These are phyloP conservation scores for Miscanthus sacchariflorus DNA, from an alignment of 202 grass and related monocot genomes.

Conservation along the genomic window DNA sequence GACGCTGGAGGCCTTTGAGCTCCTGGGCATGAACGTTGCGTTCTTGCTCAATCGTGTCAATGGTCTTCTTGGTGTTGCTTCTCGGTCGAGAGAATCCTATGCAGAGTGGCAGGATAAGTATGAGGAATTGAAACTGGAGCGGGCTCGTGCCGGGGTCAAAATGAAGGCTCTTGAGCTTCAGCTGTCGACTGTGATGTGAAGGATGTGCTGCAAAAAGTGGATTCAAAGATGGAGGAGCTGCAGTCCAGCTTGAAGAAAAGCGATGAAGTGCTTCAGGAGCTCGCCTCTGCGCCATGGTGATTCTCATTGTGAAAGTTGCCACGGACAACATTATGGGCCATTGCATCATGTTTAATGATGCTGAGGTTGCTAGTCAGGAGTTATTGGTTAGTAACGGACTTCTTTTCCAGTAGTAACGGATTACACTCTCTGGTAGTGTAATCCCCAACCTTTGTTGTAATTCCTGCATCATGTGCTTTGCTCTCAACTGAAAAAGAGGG, in stretches of 20 bases:
- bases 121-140: constrained; percentile 33
- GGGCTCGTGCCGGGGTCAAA: background rate
- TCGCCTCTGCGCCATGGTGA: constrained; percentile 45
- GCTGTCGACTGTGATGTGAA: constrained; percentile 39
- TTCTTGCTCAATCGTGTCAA: constrained; percentile 50
- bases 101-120: constrained; percentile 16
- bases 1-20: constrained; percentile 51
- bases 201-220: constrained; percentile 23
- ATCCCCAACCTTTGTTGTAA: no score
- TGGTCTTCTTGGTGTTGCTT: background rate
- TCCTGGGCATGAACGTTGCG: constrained; percentile 48
- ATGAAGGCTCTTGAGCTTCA: constrained; percentile 38
- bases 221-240: constrained; percentile 37
- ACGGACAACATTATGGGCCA: no score
- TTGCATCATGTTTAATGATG: no score
- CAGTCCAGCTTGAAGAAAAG: constrained; percentile 14
- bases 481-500: no score
- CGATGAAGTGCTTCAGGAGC: background rate
- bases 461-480: no score
- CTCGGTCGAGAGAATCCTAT: background rate
- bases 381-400: no score
- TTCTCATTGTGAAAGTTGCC: background rate
- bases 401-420: no score
- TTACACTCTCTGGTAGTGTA: no score
- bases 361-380: no score